A percentile compares a stretch with the other conserved stretches of the same genome.
phyloP scores from a whole-genome alignment of 2,329 filamentous ascomycete species.

The Hypoxylon sp. region DNA sequence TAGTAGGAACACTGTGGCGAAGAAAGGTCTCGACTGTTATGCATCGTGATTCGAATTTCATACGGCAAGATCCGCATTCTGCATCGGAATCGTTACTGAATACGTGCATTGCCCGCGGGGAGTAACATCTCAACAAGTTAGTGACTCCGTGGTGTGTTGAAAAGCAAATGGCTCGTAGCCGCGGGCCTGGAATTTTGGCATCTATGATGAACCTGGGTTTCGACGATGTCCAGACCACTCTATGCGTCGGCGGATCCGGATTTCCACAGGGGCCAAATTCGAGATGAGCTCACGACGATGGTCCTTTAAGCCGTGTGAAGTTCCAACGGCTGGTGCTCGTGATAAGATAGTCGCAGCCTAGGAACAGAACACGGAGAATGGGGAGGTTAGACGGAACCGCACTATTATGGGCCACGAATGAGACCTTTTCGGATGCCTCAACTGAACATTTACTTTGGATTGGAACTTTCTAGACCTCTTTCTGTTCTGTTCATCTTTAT shows the following conservation, averaged over 20 bases:
- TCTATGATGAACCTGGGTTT: not conserved
- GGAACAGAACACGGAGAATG: not conserved
- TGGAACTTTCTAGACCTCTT: not conserved
- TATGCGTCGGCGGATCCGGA: not conserved
- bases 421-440: conserved; percentile 13
- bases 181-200: not conserved
- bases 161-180: not conserved
- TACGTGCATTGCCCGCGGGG: not conserved
- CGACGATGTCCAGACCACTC: not conserved
- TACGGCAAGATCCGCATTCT: not conserved
- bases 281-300: not conserved
- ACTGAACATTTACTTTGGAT: not conserved
- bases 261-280: not conserved
- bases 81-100: not conserved
- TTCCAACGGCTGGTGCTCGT: not conserved
- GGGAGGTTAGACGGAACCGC: not conserved
- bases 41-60: conserved; percentile 10
- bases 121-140: not conserved
- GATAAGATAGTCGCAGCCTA: conserved; percentile 1
- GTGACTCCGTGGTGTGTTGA: not conserved
- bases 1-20: not conserved
- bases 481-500: not conserved
- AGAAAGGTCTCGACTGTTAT: conserved; percentile 16
- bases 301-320: not conserved
- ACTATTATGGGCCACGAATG: not conserved